Base-by-base conservation (phyloP, 371 early-diverging fungal genomes). In the Lichtheimia hyalospora region DNA sequence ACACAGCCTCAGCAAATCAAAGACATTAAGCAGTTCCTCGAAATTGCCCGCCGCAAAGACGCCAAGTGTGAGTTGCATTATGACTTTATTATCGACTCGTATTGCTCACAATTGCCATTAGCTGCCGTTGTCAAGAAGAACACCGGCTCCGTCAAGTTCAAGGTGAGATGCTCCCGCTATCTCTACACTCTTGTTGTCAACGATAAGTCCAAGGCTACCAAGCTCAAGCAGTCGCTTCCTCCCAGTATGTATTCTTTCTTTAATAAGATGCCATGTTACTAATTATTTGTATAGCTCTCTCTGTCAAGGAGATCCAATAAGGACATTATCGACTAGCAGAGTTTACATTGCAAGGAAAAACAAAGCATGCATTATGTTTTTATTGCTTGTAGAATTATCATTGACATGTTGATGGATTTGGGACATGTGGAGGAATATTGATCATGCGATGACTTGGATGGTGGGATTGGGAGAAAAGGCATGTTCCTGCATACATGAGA, bases 21-120 rank as follows among this genome's bases (percentile, higher is more conserved):
- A 75, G 97, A 97, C 82, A 97, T 98, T 83, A 98, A 97, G 89
- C 87, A 95, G 75, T 98, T 98, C 91, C 91, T 98, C 72, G 89
- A 92, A 74, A 92, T 94, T 70, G 92, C 95, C 74, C 88, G 93
- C 77, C 89, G 97, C 82, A 96, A 95, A 90, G 97, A 96, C 82
- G 97, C 96, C 83, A 83, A 88, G 77, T 89, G 91, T 90, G 84
- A 67, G 83, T 81, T 52, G 7, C 46, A 25, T 7, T n/a, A n/a
- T n/a, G n/a, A n/a, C n/a, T n/a, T n/a, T n/a, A n/a, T n/a, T n/a
- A n/a, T n/a, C n/a, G n/a, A n/a, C n/a, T n/a, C n/a, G n/a, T n/a
- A n/a, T n/a, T n/a, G 27, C 27, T 27, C 5, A 27, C 27, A 48
- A 6, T 40, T 20, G n/a, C 28, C 25, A 52, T 24, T 25, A 92